phyloP scores from a whole-genome alignment of 306 rosid genomes.

The Leucaena leucocephala region DNA sequence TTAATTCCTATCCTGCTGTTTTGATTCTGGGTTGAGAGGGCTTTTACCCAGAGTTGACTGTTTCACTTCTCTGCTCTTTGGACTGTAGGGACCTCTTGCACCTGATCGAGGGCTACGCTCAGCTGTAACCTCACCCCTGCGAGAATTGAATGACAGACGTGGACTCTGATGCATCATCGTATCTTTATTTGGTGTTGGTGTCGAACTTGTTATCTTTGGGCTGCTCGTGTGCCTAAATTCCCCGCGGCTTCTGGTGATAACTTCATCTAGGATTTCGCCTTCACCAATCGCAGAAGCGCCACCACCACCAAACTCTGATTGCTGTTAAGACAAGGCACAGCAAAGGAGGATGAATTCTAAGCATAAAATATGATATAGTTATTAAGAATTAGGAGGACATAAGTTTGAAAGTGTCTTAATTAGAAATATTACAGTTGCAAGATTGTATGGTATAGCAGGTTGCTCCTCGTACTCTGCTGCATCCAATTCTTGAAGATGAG shows the following conservation, averaged over 20 bases:
- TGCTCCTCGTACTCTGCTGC: constrained; percentile 96
- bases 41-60: constrained; percentile 67
- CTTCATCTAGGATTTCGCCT: constrained; percentile 83
- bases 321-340: constrained; percentile 53
- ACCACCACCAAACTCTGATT: constrained; percentile 63
- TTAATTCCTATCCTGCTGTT: constrained; percentile 40
- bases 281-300: constrained; percentile 66
- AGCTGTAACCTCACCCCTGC: constrained; percentile 50
- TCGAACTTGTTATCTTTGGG: constrained; percentile 81
- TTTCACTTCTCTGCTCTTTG: constrained; percentile 55
- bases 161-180: constrained; percentile 60
- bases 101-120: constrained; percentile 73
- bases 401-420: constrained; percentile 3
- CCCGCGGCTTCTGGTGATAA: constrained; percentile 89
- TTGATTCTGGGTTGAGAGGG: constrained; percentile 59
- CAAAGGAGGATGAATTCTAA: not conserved
- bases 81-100: constrained; percentile 63
- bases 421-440: constrained; percentile 66
- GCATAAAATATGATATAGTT: not conserved
- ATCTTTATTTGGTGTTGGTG: constrained; percentile 65
- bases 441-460: constrained; percentile 71
- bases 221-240: constrained; percentile 85
- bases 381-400: not conserved
- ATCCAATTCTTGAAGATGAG: constrained; percentile 95
- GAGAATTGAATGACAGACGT: constrained; percentile 55